phyloP scores from a whole-genome alignment of 768 basidiomycete genomes.

The Suillus plorans region DNA sequence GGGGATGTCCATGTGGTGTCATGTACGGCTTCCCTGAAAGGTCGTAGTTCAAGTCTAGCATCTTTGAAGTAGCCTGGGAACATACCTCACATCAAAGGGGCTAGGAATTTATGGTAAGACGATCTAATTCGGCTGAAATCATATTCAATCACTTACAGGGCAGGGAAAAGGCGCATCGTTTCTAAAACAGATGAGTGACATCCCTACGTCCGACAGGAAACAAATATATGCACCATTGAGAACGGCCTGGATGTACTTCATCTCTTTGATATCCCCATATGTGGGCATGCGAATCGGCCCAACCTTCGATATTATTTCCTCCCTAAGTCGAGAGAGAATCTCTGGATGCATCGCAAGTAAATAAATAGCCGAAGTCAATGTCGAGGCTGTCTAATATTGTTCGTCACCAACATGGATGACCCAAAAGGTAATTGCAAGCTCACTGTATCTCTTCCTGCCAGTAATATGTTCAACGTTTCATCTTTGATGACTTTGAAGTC shows the following conservation, averaged over 20 bases:
- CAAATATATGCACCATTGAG: slow-evolving; percentile 37
- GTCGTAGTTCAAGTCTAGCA: not conserved
- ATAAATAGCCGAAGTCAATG: slow-evolving; percentile 45
- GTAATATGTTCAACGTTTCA: slow-evolving; percentile 41
- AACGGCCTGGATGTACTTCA: slow-evolving; percentile 45
- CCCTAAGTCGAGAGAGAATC: slow-evolving; percentile 36
- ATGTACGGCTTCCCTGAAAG: slow-evolving; percentile 19
- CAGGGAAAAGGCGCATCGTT: slow-evolving; percentile 33
- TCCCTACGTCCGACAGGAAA: not conserved
- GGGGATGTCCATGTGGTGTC: slow-evolving; percentile 26
- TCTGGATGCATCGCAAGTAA: slow-evolving; percentile 47
- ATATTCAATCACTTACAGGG: slow-evolving; percentile 22
- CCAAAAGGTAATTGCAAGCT: slow-evolving; percentile 1
- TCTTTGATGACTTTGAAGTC: slow-evolving; percentile 37
- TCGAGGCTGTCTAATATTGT: slow-evolving; percentile 38
- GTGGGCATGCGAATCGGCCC: slow-evolving; percentile 34
- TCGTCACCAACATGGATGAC: not conserved
- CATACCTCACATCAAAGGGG: slow-evolving; percentile 22
- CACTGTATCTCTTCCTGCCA: slow-evolving; percentile 47
- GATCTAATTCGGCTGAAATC: not conserved
- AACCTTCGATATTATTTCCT: slow-evolving; percentile 41
- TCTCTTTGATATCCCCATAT: slow-evolving; percentile 40
- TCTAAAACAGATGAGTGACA: slow-evolving; percentile 17
- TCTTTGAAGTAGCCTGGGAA: not conserved
- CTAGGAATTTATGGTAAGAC: not conserved